phyloP scores from a whole-genome alignment of 2,329 filamentous ascomycete species.

The Cadophora luteo-olivacea region DNA sequence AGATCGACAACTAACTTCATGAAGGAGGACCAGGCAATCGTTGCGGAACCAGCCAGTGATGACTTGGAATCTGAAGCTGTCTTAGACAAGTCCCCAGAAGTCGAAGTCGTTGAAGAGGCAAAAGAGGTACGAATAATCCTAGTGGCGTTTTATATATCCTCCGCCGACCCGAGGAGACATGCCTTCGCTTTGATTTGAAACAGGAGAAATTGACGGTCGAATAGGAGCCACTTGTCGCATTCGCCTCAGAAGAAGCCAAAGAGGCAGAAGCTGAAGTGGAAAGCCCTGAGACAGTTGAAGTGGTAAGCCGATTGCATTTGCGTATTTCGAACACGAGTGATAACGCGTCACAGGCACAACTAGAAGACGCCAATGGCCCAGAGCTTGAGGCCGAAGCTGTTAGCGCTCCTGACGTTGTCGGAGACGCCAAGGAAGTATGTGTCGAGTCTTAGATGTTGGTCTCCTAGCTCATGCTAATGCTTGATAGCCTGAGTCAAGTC shows the following conservation, averaged over 20 bases:
- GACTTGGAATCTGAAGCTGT: background rate
- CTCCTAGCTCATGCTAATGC: background rate
- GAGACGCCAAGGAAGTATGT: background rate
- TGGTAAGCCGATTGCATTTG: background rate
- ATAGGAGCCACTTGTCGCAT: background rate
- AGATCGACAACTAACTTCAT: background rate
- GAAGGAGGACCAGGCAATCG: background rate
- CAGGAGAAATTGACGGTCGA: background rate
- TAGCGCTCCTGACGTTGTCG: background rate
- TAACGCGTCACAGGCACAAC: background rate
- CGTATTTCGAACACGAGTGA: background rate
- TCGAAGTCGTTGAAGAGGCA: background rate
- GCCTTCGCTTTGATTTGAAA: background rate
- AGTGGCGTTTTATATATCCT: no score
- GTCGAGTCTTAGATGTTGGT: no score
- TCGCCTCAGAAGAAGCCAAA: constrained; percentile 16
- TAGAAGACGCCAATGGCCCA: background rate
- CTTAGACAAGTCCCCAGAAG: background rate
- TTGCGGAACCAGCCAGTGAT: background rate
- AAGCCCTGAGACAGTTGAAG: constrained; percentile 14
- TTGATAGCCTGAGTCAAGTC: background rate
- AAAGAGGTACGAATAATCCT: background rate
- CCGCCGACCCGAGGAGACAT: no score
- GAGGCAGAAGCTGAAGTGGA: constrained; percentile 4
- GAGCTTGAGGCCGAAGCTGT: background rate